Evolutionary conservation across 106 monocot genomes (phyloP).

Genomic region (Phalaenopsis equestris): DNA sequence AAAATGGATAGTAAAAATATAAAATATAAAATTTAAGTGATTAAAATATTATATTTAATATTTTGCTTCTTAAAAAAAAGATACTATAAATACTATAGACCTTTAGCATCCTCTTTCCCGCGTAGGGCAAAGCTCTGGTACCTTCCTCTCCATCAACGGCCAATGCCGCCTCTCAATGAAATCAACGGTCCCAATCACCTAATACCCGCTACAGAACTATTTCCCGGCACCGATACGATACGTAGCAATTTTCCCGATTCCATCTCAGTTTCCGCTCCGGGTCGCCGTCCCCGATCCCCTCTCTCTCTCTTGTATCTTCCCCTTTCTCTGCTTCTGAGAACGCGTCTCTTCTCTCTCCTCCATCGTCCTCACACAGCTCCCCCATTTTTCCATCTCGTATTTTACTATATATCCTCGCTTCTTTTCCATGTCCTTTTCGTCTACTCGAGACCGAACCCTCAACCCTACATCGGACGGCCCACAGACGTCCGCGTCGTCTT

Average conservation of each 20-base stretch:
- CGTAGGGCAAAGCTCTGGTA: not conserved
- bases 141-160: not conserved
- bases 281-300: slow-evolving; percentile 18
- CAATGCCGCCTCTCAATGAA: not conserved
- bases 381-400: not conserved
- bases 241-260: not conserved
- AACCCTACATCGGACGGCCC: slow-evolving; percentile 43
- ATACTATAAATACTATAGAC: not conserved
- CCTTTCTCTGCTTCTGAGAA: slow-evolving; percentile 2
- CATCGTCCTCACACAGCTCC: not conserved
- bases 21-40: no score
- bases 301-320: not conserved
- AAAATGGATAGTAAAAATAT: no score
- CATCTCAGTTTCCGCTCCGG: slow-evolving; percentile 12
- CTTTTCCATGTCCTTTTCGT: slow-evolving; percentile 3
- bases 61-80: no score
- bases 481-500: slow-evolving; percentile 50
- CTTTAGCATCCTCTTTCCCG: slow-evolving; percentile 3
- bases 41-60: no score
- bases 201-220: not conserved
- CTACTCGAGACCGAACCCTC: slow-evolving; percentile 3
- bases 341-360: not conserved
- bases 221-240: slow-evolving; percentile 6
- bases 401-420: slow-evolving; percentile 8
- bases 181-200: not conserved